phyloP scores from a whole-genome alignment of 352 stramenopile genomes.

The Phytophthora fragariaefolia region DNA sequence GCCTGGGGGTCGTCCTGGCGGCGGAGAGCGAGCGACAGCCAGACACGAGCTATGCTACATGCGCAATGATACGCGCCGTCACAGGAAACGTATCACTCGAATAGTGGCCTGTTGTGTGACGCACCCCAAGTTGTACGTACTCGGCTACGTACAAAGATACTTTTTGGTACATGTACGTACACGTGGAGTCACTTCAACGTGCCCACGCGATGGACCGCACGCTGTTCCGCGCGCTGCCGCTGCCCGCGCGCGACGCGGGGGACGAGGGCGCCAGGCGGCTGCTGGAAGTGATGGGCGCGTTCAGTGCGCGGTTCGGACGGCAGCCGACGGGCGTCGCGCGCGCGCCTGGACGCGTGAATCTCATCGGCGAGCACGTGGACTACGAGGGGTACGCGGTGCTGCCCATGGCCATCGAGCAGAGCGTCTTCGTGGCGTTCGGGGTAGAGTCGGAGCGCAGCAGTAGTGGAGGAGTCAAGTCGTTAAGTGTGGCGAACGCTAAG shows the following conservation, averaged over 20 bases:
- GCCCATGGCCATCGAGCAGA: slow-evolving; percentile 78
- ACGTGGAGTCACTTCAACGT: slow-evolving; percentile 40
- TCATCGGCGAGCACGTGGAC: slow-evolving; percentile 91
- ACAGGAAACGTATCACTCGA: slow-evolving; percentile 16
- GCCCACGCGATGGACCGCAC: slow-evolving; percentile 12
- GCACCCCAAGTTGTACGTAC: not conserved
- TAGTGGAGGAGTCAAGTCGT: not conserved
- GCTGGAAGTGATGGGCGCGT: slow-evolving; percentile 29
- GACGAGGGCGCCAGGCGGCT: slow-evolving; percentile 9
- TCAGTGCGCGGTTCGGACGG: slow-evolving; percentile 38
- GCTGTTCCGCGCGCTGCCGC: slow-evolving; percentile 22
- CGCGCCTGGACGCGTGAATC: slow-evolving; percentile 83
- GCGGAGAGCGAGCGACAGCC: slow-evolving; percentile 9
- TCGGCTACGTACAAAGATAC: slow-evolving; percentile 26
- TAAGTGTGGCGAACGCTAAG: slow-evolving; percentile 36
- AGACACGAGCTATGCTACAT: slow-evolving; percentile 22
- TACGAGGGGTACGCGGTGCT: slow-evolving; percentile 89
- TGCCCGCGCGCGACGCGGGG: slow-evolving; percentile 5
- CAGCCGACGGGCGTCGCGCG: slow-evolving; percentile 45
- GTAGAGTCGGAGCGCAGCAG: not conserved
- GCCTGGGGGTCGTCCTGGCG: slow-evolving; percentile 1
- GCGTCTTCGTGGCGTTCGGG: slow-evolving; percentile 60
- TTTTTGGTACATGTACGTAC: too few relatives aligned
- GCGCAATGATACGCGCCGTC: slow-evolving; percentile 29
- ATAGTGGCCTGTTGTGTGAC: slow-evolving; percentile 15